phyloP scores from a whole-genome alignment of 148 eudicot species.

The Silene conica region DNA sequence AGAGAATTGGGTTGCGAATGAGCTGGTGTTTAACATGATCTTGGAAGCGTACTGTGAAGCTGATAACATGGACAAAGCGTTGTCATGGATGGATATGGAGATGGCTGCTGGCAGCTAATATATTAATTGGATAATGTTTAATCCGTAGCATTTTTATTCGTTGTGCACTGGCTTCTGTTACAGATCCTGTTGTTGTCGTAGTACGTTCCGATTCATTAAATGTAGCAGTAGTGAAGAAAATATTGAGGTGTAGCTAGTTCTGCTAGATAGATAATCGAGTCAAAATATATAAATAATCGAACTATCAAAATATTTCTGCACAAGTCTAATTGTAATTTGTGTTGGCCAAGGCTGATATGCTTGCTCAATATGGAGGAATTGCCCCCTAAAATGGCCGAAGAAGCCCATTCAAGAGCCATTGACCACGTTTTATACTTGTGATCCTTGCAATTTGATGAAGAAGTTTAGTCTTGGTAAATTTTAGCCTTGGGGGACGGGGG shows the following conservation, averaged over 20 bases:
- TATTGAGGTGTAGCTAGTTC: background rate
- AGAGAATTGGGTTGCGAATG: constrained; percentile 47
- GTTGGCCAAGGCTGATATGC: constrained; percentile 84
- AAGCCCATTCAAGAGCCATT: constrained; percentile 84
- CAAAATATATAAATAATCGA: background rate
- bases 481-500: background rate
- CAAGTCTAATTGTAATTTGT: constrained; percentile 8
- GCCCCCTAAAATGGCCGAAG: constrained; percentile 97
- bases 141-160: too few species aligned
- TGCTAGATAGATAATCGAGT: background rate
- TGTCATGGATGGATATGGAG: constrained; percentile 25
- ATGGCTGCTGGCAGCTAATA: constrained; percentile 1
- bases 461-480: background rate
- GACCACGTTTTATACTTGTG: constrained; percentile 48
- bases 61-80: constrained; percentile 52
- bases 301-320: too few species aligned
- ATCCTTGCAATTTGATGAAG: background rate
- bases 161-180: background rate
- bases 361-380: constrained; percentile 89
- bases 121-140: too few species aligned
- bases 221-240: background rate
- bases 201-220: background rate
- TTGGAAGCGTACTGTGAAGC: constrained; percentile 54
- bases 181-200: constrained; percentile 3
- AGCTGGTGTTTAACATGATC: constrained; percentile 58